A percentile compares a stretch with the other conserved stretches of the same genome.
These are phyloP conservation scores for Trichomonascus vanleenenianus DNA, from an alignment of 805 yeast genomes.

Conservation along the genomic window DNA sequence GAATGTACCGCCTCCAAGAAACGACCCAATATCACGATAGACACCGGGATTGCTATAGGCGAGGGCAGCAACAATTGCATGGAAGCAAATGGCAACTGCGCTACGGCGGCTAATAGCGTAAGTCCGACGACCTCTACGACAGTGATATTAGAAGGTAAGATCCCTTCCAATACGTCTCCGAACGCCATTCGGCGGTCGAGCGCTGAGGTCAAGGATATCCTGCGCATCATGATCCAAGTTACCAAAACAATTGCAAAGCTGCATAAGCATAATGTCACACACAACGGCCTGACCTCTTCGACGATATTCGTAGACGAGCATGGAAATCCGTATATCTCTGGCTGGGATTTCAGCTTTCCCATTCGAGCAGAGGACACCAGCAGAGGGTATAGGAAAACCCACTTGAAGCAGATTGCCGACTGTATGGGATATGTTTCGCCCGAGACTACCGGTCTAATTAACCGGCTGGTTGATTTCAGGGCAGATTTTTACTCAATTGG, in stretches of 20 bases:
- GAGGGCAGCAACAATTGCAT: neutral
- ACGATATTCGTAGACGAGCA: slow-evolving; percentile 32
- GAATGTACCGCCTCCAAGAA: neutral
- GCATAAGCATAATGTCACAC: slow-evolving; percentile 39
- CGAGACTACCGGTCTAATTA: slow-evolving; percentile 37
- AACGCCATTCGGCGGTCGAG: slow-evolving; percentile 6
- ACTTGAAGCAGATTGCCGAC: slow-evolving; percentile 32
- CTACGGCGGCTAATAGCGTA: neutral
- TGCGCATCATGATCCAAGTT: slow-evolving; percentile 20
- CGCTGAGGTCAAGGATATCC: slow-evolving; percentile 20
- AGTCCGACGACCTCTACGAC: neutral
- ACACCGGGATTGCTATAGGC: no score
- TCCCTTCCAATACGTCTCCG: neutral
- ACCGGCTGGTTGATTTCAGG: slow-evolving; percentile 36
- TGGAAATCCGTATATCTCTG: slow-evolving; percentile 31
- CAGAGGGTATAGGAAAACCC: slow-evolving; percentile 36
- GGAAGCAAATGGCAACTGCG: neutral
- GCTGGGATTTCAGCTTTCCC: slow-evolving; percentile 44
- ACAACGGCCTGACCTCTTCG: slow-evolving; percentile 39
- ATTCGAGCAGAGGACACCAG: slow-evolving; percentile 35
- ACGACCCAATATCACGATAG: no score
- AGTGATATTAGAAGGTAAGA: no score
- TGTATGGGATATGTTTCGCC: slow-evolving; percentile 44
- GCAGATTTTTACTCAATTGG: slow-evolving; percentile 46
- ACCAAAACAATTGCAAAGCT: slow-evolving; percentile 24